Evolutionary conservation across 768 basidiomycete genomes (phyloP).

Genomic region (Suillus subluteus): DNA sequence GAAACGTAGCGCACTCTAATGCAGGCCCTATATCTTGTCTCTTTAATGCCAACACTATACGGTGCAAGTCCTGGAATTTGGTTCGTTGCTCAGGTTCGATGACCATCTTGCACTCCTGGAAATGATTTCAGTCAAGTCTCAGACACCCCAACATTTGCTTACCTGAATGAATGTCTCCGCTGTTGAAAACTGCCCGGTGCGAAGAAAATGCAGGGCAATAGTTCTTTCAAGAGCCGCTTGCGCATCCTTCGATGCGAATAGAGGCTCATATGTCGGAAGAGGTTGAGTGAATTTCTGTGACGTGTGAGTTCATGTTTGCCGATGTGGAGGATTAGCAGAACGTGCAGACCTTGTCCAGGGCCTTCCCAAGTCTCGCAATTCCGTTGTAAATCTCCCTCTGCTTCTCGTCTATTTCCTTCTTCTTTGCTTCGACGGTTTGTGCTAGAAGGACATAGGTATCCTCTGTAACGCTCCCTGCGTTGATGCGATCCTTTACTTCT

Average conservation of each 20-base stretch:
- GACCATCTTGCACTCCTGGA: slow-evolving; percentile 68
- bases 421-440: slow-evolving; percentile 65
- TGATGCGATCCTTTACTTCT: slow-evolving; percentile 55
- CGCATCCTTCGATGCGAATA: slow-evolving; percentile 67
- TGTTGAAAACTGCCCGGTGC: slow-evolving; percentile 80
- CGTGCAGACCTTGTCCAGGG: slow-evolving; percentile 81
- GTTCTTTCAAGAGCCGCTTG: slow-evolving; percentile 66
- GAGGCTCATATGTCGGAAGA: slow-evolving; percentile 66
- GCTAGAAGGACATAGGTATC: slow-evolving; percentile 54
- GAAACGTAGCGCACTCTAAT: slow-evolving; percentile 58
- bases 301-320: slow-evolving; percentile 12
- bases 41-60: slow-evolving; percentile 69
- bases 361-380: slow-evolving; percentile 79
- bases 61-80: slow-evolving; percentile 72
- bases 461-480: slow-evolving; percentile 50
- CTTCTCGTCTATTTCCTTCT: slow-evolving; percentile 85
- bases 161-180: slow-evolving; percentile 79
- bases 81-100: slow-evolving; percentile 52
- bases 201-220: slow-evolving; percentile 75
- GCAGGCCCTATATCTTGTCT: slow-evolving; percentile 74
- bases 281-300: slow-evolving; percentile 61
- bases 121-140: slow-evolving; percentile 4
- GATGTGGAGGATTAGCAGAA: slow-evolving; percentile 1
- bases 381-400: slow-evolving; percentile 88
- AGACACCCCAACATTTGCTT: slow-evolving; percentile 22